These are phyloP conservation scores for Trametes cingulata DNA, from an alignment of 768 basidiomycete genomes.

Conservation along the genomic window DNA sequence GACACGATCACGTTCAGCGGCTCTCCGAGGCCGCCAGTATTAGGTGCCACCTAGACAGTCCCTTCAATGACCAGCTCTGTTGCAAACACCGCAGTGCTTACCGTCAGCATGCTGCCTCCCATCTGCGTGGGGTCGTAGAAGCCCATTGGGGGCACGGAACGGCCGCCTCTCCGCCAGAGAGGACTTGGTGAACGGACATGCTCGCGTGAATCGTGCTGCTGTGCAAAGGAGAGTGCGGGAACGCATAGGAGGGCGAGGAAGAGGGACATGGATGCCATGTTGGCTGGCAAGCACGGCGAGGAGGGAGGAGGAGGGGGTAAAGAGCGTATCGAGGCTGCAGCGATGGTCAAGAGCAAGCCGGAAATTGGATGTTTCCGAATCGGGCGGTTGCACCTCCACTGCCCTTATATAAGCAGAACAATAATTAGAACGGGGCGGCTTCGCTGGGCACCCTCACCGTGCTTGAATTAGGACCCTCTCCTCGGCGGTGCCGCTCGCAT, in stretches of 20 bases:
- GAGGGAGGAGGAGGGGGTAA: not conserved
- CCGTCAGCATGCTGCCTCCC: conserved; percentile 75
- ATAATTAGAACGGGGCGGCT: conserved; percentile 2
- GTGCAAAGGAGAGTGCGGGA: conserved; percentile 25
- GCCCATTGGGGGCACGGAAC: conserved; percentile 48
- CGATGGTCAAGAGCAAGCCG: conserved; percentile 20
- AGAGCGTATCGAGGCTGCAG: conserved; percentile 15
- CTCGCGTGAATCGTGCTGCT: not conserved
- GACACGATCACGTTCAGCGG: conserved; percentile 84
- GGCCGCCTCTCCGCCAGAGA: conserved; percentile 25
- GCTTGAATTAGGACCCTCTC: not conserved
- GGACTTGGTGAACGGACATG: conserved; percentile 23
- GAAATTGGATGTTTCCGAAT: conserved; percentile 8
- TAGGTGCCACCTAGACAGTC: conserved; percentile 45
- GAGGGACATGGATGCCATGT: conserved; percentile 31
- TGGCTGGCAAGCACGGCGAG: conserved; percentile 24
- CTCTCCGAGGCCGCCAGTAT: conserved; percentile 78
- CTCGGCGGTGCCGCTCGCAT: not conserved
- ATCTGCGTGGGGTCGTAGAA: conserved; percentile 56
- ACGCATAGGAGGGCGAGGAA: conserved; percentile 36
- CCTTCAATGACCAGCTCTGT: not conserved
- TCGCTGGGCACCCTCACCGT: not conserved
- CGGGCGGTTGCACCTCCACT: not conserved
- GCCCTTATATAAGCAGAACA: conserved; percentile 9
- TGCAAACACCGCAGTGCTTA: conserved; percentile 38